Evolutionary conservation across 768 basidiomycete species (phyloP), one percentile per base, ranked within the genome.

Genomic region (Suillus placidus): DNA sequence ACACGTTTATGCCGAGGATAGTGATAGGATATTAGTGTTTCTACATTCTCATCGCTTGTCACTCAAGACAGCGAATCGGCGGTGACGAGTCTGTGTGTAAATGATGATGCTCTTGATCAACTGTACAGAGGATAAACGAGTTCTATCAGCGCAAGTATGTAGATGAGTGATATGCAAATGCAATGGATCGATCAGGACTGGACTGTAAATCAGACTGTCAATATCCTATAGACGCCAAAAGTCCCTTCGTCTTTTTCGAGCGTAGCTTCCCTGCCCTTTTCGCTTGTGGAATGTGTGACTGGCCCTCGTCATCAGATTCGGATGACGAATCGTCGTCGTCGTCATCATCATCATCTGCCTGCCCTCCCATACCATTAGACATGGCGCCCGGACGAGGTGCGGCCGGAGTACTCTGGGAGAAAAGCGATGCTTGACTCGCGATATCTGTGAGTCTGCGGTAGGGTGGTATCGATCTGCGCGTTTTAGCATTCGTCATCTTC

Each of bases 361-460:
- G 58, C 40, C 58, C 10, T 32, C 45, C n/a, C 40, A 64, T 66
- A 35, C 67, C 71, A 55, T 67, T 74, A 37, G 73, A 64, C 58
- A 76, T 77, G 49, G 76, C 71, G 30, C 71, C 75, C 4, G 64
- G 64, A 51, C 67, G 64, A 23, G 74, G 69, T 55, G 77, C 74
- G 60, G 71, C 72, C 9, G 73, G 70, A 38, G 73, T 62, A 76
- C 73, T 43, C 74, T 83, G 78, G 70, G 80, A 77, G 77, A 67
- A 69, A 78, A 80, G 23, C 74, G 54, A 3, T 64, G 43, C 62
- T 74, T 71, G 34, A 70, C 73, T 71, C 71, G 42, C 81, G 63
- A 91, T 81, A 65, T 88, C 84, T 10, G 86, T 85, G 62, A 91
- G 75, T 26, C 80, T 71, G 16, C 84, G 85, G 71, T 79, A 87